Base-by-base conservation (phyloP, 1,284 basidiomycete genomes). In the Trichosporon sp. region DNA sequence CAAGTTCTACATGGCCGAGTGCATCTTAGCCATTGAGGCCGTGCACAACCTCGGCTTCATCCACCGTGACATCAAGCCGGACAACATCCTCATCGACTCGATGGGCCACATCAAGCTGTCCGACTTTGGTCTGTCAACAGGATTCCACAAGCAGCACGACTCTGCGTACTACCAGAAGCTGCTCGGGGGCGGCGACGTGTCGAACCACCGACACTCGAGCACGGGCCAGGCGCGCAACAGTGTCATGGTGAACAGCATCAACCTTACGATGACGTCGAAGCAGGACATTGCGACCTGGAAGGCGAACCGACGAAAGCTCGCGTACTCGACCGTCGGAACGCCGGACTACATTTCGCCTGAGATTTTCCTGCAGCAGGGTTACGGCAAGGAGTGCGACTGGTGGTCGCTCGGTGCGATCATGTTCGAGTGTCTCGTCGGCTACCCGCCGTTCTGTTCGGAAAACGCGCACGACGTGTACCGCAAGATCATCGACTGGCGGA, bases 281-380 rank as follows among this genome's bases (percentile, higher is more conserved):
- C 93, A 97, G 80, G 92, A 95, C 85, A 98, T 98, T 77, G 93
- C 94, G 21, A 99, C 96, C 1, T 99, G 96, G 96, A 99, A 99
- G 84, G 96, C 96, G 4, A 99, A 99, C 85, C 89, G 96, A 75
- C 88, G 96, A 82, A 99, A 98, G 85, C 86, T 99, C 73, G 96
- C 96, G 1, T 99, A 96, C 83, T 98, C 96, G 1, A 99, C 96
- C 32, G 97, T 99, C 76, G 97, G 97, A 74, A 96, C 96, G 26
- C 97, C 97, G 0, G 96, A 99, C 84, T 99, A 99, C 87, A 99
- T 99, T 78, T 96, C 97, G 0, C 96, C 96, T 1, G 96, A 99
- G 81, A 97, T 99, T 81, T 99, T 99, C 88, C 85, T 96, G 80
- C 92, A 97, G 86, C 93, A 97, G 81, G 96, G 96, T 2, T 99